phyloP scores from a whole-genome alignment of 2,329 filamentous ascomycete species.

The Davidsoniella australis region DNA sequence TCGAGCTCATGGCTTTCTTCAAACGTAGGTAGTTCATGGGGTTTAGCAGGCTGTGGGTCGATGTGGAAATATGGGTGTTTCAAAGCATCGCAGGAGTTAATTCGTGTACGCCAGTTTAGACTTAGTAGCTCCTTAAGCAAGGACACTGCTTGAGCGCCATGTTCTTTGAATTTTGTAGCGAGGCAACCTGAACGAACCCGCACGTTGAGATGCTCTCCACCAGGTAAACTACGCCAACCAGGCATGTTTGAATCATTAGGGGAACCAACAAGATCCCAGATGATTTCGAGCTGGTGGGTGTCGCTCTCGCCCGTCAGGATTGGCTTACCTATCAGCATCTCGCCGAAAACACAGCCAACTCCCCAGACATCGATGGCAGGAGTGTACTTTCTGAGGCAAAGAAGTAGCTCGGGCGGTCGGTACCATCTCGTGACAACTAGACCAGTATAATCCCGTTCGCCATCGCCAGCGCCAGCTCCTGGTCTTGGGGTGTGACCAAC shows the following conservation, averaged over 20 bases:
- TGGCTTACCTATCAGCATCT: constrained; percentile 89
- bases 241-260: constrained; percentile 88
- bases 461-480: constrained; percentile 67
- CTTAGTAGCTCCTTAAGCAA: constrained; percentile 68
- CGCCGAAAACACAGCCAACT: constrained; percentile 95
- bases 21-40: constrained; percentile 77
- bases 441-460: constrained; percentile 82
- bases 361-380: constrained; percentile 97
- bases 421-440: constrained; percentile 97
- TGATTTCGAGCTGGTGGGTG: constrained; percentile 74
- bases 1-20: constrained; percentile 97
- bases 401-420: constrained; percentile 75
- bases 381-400: constrained; percentile 83
- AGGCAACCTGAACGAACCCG: constrained; percentile 47
- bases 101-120: constrained; percentile 73
- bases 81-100: constrained; percentile 87
- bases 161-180: constrained; percentile 57
- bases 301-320: constrained; percentile 86
- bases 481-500: constrained; percentile 65
- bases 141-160: constrained; percentile 54
- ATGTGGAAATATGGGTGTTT: constrained; percentile 83
- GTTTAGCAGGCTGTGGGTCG: constrained; percentile 58
- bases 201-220: constrained; percentile 58
- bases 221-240: constrained; percentile 68
- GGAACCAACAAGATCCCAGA: constrained; percentile 81